phyloP scores from a whole-genome alignment of 176 grass and related monocot species.

The Panicum miliaceum region DNA sequence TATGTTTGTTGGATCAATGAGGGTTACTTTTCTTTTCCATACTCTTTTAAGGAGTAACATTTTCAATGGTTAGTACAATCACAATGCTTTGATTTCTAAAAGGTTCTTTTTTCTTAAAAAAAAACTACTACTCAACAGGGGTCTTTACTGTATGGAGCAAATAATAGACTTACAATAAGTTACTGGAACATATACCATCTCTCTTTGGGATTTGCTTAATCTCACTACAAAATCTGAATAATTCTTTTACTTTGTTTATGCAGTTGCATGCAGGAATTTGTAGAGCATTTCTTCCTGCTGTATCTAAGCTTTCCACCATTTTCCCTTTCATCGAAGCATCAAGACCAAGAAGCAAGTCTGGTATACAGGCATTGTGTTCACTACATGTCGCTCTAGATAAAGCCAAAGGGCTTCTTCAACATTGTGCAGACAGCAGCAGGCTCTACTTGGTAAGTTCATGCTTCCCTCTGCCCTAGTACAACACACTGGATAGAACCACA shows the following conservation, averaged over 20 bases:
- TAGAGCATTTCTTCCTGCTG: constrained; percentile 63
- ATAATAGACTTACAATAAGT: constrained; percentile 7
- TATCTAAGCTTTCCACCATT: constrained; percentile 78
- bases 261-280: constrained; percentile 90
- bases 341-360: constrained; percentile 96
- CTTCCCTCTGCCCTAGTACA: not conserved
- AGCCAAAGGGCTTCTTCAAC: constrained; percentile 85
- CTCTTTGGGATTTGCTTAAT: not conserved
- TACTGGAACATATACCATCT: not conserved
- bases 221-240: constrained; percentile 22
- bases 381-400: constrained; percentile 92
- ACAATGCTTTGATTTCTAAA: constrained; percentile 15
- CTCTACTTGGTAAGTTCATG: constrained; percentile 77
- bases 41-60: not conserved
- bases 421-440: constrained; percentile 92
- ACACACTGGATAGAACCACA: not conserved
- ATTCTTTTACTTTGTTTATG: constrained; percentile 2
- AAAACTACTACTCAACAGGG: not conserved
- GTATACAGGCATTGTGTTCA: constrained; percentile 88
- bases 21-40: constrained; percentile 12
- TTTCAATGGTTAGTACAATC: not conserved
- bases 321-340: constrained; percentile 94
- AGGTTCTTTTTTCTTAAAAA: not conserved
- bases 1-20: constrained; percentile 27
- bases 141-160: not conserved